Evolutionary conservation across 2,329 filamentous ascomycete species (phyloP).

Genomic region (Exophiala lecanii-corni): DNA sequence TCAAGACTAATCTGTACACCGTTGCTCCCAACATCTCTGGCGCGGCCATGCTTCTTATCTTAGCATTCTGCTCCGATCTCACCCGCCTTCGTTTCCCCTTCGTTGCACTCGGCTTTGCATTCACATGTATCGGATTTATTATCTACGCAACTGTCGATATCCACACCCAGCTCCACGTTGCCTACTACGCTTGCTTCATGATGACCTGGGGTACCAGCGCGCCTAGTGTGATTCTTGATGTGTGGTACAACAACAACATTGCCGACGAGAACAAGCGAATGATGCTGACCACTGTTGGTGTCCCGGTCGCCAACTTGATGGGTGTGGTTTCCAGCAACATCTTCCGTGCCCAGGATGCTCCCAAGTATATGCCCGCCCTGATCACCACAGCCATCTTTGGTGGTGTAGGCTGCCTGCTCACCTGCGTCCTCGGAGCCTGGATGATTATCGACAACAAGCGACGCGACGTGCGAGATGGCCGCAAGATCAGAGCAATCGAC

Average conservation of each 20-base stretch:
- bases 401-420: conserved; percentile 53
- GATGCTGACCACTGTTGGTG: conserved; percentile 66
- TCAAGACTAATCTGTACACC: conserved; percentile 73
- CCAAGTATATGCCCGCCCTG: conserved; percentile 63
- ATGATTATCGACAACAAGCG: conserved; percentile 63
- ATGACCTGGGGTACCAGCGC: conserved; percentile 77
- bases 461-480: conserved; percentile 54
- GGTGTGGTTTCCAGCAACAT: conserved; percentile 62
- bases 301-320: conserved; percentile 73
- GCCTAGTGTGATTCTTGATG: conserved; percentile 63
- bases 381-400: conserved; percentile 63
- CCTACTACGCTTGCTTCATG: conserved; percentile 75
- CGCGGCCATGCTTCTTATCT: conserved; percentile 64
- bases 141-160: conserved; percentile 70
- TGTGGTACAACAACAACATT: conserved; percentile 79
- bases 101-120: conserved; percentile 66
- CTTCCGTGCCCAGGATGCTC: conserved; percentile 60
- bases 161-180: conserved; percentile 55
- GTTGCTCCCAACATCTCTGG: conserved; percentile 75
- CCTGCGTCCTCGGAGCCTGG: conserved; percentile 54
- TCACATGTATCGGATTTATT: conserved; percentile 73
- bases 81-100: conserved; percentile 67
- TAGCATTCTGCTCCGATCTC: conserved; percentile 67
- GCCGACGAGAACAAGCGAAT: conserved; percentile 70
- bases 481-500: conserved; percentile 52